A percentile compares a stretch with the other conserved stretches of the same genome.
phyloP scores from a whole-genome alignment of 2,329 filamentous ascomycete genomes.

The Amauroascus verrucosus region DNA sequence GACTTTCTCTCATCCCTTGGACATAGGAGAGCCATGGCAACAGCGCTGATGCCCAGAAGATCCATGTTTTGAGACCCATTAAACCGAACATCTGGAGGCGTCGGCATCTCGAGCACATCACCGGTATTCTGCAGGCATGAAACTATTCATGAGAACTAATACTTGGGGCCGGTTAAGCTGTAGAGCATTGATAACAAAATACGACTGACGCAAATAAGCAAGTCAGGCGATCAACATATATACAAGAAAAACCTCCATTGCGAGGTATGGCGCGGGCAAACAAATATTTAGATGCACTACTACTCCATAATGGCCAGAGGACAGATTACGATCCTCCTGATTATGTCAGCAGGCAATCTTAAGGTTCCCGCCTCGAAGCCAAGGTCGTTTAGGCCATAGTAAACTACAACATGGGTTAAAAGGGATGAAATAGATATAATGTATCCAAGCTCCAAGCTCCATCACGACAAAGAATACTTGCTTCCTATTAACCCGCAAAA shows the following conservation, averaged over 20 bases:
- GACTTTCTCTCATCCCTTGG: conserved; percentile 29
- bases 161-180: background rate
- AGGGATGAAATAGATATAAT: too few species aligned
- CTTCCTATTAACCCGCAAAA: background rate
- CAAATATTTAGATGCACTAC: background rate
- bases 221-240: background rate
- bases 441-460: too few species aligned
- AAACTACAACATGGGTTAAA: too few species aligned
- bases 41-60: conserved; percentile 25
- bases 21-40: conserved; percentile 28
- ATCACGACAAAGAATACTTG: background rate
- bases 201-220: background rate
- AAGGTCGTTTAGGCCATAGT: too few species aligned
- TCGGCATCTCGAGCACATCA: conserved; percentile 36
- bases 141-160: conserved; percentile 4
- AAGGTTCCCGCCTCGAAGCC: too few species aligned
- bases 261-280: background rate
- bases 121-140: conserved; percentile 15
- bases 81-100: conserved; percentile 29
- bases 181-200: background rate
- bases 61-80: conserved; percentile 23
- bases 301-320: background rate
- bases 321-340: conserved; percentile 2
- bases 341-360: conserved; percentile 2
- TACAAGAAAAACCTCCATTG: background rate